A percentile compares a stretch with the other conserved stretches of the same genome.
Conservation (phyloP, 1,139 yeast genomes). For the Blastobotrys raffinosifermentans region DNA sequence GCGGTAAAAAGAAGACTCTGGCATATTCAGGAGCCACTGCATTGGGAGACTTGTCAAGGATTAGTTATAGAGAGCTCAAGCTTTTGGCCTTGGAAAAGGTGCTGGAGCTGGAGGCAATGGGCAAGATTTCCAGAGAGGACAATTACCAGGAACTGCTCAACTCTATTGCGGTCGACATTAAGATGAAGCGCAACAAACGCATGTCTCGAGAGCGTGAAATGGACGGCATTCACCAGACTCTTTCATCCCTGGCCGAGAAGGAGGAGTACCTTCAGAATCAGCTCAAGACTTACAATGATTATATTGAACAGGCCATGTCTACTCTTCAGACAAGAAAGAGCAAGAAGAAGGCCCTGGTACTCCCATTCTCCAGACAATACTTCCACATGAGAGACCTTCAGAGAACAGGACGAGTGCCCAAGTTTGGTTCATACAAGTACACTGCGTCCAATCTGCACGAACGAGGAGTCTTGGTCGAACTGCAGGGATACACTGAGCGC, state of each 20-base stretch:
- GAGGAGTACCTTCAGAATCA: constrained; percentile 56
- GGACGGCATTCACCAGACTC: constrained; percentile 52
- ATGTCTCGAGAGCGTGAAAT: constrained; percentile 57
- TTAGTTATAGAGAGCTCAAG: constrained; percentile 72
- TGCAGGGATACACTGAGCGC: constrained; percentile 43
- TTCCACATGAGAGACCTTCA: constrained; percentile 70
- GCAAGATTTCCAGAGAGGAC: constrained; percentile 58
- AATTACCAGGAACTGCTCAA: constrained; percentile 76
- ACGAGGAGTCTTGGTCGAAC: constrained; percentile 57
- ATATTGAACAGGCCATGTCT: constrained; percentile 60
- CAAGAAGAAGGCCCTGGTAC: constrained; percentile 43
- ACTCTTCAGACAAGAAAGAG: constrained; percentile 54
- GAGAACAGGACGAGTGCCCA: constrained; percentile 61
- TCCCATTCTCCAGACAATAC: constrained; percentile 73
- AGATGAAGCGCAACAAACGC: constrained; percentile 69
- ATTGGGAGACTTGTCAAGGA: constrained; percentile 48
- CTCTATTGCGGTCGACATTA: constrained; percentile 79
- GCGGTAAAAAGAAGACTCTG: constrained; percentile 15
- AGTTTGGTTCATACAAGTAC: constrained; percentile 80
- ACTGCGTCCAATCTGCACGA: constrained; percentile 72
- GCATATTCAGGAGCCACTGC: constrained; percentile 24
- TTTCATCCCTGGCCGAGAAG: constrained; percentile 55
- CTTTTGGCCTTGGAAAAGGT: constrained; percentile 69
- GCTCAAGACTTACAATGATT: constrained; percentile 59
- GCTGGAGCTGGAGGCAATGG: constrained; percentile 67